Percentiles rank a stretch among this genome's conserved stretches.
phyloP scores from a whole-genome alignment of 1,284 basidiomycete genomes.

The Trichosporon ovoides region DNA sequence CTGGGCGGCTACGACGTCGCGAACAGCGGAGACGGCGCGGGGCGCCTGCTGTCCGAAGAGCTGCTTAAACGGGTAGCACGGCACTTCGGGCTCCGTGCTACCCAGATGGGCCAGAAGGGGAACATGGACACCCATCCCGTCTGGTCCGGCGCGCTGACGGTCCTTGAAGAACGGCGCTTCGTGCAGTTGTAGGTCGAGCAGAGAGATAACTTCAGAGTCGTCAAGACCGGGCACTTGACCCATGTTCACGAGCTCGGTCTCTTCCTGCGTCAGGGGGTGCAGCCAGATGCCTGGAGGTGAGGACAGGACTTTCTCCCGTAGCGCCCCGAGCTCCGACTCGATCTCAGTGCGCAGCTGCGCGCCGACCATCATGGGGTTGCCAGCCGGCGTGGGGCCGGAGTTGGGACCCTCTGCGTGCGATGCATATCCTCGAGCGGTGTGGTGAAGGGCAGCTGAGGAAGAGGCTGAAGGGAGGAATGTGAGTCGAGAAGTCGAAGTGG shows the following conservation, averaged over 20 bases:
- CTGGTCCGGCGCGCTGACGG: slow-evolving; percentile 9
- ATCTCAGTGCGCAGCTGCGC: slow-evolving; percentile 8
- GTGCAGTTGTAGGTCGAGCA: slow-evolving; percentile 15
- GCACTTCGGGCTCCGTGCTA: slow-evolving; percentile 12
- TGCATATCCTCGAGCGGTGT: not conserved
- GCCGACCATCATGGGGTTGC: slow-evolving; percentile 1
- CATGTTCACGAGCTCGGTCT: slow-evolving; percentile 19
- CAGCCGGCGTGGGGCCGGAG: not conserved
- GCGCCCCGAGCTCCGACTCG: slow-evolving; percentile 7
- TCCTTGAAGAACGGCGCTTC: not conserved
- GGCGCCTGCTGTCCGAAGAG: slow-evolving; percentile 12
- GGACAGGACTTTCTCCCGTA: not conserved
- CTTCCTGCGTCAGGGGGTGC: slow-evolving; percentile 11
- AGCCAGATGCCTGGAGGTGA: slow-evolving; percentile 3
- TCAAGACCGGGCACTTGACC: slow-evolving; percentile 14
- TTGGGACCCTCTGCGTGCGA: not conserved
- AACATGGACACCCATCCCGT: slow-evolving; percentile 16
- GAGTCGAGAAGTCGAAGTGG: not conserved
- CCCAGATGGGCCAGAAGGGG: slow-evolving; percentile 17
- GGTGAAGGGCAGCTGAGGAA: too few species aligned
- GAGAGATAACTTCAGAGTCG: slow-evolving; percentile 11
- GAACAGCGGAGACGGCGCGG: slow-evolving; percentile 3
- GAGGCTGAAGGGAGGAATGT: not conserved
- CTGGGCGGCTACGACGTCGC: slow-evolving; percentile 12
- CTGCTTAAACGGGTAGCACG: slow-evolving; percentile 17